A percentile compares a stretch with the other conserved stretches of the same genome.
phyloP scores from a whole-genome alignment of 1,139 yeast species.

The Candida sojae region DNA sequence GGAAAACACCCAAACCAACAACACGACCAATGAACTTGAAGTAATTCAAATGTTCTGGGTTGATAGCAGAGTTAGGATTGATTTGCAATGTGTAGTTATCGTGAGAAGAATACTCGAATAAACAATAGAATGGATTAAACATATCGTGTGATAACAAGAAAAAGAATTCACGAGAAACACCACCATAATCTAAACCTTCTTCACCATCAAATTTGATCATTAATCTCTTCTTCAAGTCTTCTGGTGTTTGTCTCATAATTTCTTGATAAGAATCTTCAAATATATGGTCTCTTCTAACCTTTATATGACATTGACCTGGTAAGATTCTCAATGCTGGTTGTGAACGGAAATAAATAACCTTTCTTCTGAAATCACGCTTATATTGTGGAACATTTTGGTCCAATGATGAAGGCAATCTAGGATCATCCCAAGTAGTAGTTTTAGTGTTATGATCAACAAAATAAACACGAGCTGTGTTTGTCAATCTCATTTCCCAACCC shows the following conservation, averaged over 20 bases:
- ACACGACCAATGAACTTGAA: slow-evolving; percentile 98
- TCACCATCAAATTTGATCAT: slow-evolving; percentile 99
- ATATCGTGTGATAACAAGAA: slow-evolving; percentile 94
- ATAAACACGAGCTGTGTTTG: slow-evolving; percentile 96
- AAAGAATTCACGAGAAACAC: slow-evolving; percentile 97
- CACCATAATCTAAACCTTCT: slow-evolving; percentile 99
- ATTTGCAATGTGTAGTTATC: slow-evolving; percentile 97
- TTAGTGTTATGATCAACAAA: slow-evolving; percentile 98
- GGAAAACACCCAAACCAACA: slow-evolving; percentile 97
- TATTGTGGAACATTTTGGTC: slow-evolving; percentile 99
- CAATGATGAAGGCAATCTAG: slow-evolving; percentile 92
- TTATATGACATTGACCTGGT: slow-evolving; percentile 98
- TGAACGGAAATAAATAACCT: slow-evolving; percentile 94
- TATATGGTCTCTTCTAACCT: slow-evolving; percentile 94
- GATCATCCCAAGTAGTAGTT: slow-evolving; percentile 99
- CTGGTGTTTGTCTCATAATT: slow-evolving; percentile 98
- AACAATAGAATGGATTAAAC: slow-evolving; percentile 97
- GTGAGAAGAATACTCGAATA: slow-evolving; percentile 95
- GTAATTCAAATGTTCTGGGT: slow-evolving; percentile 96
- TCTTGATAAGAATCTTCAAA: slow-evolving; percentile 98
- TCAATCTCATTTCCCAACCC: slow-evolving; percentile 99
- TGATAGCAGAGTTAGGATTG: slow-evolving; percentile 96
- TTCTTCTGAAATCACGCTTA: slow-evolving; percentile 97
- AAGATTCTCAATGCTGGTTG: slow-evolving; percentile 96
- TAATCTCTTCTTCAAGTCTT: slow-evolving; percentile 92